Evolutionary conservation across 2,329 filamentous ascomycete genomes (phyloP).

Genomic region (Aspergillus fijiensis): DNA sequence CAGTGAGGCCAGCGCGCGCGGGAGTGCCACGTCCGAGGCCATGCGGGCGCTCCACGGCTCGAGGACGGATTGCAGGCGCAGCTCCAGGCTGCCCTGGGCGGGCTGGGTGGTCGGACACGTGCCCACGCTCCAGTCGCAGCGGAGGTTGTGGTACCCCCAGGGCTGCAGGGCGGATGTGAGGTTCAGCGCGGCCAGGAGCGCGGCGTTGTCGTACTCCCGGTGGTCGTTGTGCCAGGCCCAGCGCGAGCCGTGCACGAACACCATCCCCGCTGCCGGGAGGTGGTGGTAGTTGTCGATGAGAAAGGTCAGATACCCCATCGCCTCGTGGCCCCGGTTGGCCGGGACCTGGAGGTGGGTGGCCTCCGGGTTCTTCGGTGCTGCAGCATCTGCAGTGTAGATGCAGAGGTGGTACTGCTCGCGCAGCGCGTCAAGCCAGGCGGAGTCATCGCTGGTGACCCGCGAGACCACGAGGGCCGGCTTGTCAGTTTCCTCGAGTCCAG

Average conservation of each 20-base stretch:
- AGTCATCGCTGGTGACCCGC: slow-evolving; percentile 41
- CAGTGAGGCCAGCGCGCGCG: slow-evolving; percentile 33
- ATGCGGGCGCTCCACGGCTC: slow-evolving; percentile 47
- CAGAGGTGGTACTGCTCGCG: slow-evolving; percentile 46
- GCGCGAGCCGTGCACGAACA: slow-evolving; percentile 47
- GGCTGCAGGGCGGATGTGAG: slow-evolving; percentile 39
- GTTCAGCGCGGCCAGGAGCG: slow-evolving; percentile 42
- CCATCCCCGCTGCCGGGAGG: slow-evolving; percentile 39
- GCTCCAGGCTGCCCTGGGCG: slow-evolving; percentile 46
- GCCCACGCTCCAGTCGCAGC: slow-evolving; percentile 52
- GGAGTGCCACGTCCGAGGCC: slow-evolving; percentile 40
- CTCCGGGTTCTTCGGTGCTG: slow-evolving; percentile 17
- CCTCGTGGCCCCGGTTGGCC: slow-evolving; percentile 48
- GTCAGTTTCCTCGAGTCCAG: slow-evolving; percentile 35
- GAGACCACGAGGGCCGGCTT: slow-evolving; percentile 51
- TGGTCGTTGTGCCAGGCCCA: slow-evolving; percentile 49
- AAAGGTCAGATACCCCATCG: slow-evolving; percentile 51
- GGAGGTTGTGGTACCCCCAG: slow-evolving; percentile 50
- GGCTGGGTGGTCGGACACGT: slow-evolving; percentile 36
- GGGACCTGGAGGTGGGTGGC: slow-evolving; percentile 44
- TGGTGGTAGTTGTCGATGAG: slow-evolving; percentile 48
- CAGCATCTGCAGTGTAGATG: slow-evolving; percentile 45
- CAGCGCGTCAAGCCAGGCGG: slow-evolving; percentile 45
- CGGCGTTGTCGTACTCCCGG: slow-evolving; percentile 47
- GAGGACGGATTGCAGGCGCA: slow-evolving; percentile 36